Evolutionary conservation across 176 grass and related monocot genomes (phyloP).

Genomic region (Dendrocalamus sinicus): DNA sequence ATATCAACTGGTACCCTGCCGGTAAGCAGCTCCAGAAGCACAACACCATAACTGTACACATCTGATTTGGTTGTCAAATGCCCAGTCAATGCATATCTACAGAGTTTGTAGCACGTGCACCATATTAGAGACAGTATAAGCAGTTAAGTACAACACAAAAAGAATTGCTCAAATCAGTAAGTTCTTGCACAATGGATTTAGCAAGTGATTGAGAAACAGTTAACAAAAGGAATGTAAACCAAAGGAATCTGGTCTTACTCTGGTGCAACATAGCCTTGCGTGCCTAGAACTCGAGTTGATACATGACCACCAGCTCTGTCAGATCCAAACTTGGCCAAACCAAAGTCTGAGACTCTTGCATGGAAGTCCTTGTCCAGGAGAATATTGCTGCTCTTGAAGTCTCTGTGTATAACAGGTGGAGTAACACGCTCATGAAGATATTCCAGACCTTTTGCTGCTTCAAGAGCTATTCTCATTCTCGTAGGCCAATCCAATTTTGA

Average conservation of each 20-base stretch:
- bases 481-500: constrained; percentile 93
- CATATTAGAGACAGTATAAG: constrained; percentile 43
- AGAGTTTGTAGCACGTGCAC: constrained; percentile 15
- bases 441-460: constrained; percentile 96
- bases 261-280: constrained; percentile 97
- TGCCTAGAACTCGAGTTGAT: constrained; percentile 91
- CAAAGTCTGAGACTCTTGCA: constrained; percentile 96
- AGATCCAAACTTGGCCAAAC: constrained; percentile 96
- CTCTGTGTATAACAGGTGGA: constrained; percentile 90
- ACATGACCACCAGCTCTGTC: constrained; percentile 95
- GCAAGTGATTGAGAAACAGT: neutral
- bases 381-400: constrained; percentile 99
- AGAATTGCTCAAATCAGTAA: neutral
- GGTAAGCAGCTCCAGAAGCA: constrained; percentile 94
- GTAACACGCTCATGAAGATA: constrained; percentile 92
- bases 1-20: constrained; percentile 93
- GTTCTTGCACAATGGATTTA: neutral
- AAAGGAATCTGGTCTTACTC: constrained; percentile 64
- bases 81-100: constrained; percentile 87
- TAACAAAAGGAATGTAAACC: constrained; percentile 11
- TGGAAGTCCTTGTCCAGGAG: constrained; percentile 85
- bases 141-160: constrained; percentile 27
- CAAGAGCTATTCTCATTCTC: constrained; percentile 92
- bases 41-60: constrained; percentile 96
- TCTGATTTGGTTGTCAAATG: constrained; percentile 99